Conservation (phyloP, 306 rosid species). For the Cyamopsis tetragonoloba region DNA sequence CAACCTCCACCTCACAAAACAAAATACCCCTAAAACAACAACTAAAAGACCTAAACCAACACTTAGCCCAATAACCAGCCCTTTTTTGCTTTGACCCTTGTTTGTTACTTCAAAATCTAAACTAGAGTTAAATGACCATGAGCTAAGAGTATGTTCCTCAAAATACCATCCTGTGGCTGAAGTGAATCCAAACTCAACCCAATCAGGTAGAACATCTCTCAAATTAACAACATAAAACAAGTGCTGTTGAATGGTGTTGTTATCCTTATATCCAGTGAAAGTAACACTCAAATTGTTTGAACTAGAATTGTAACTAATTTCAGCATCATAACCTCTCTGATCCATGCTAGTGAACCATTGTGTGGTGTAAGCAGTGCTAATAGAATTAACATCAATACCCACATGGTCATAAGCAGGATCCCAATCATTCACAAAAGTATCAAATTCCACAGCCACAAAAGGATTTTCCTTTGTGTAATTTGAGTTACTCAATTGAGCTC, state of each 20-base stretch:
- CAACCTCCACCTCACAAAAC: background rate
- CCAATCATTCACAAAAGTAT: constrained; percentile 18
- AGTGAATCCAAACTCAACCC: constrained; percentile 40
- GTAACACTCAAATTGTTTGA: constrained; percentile 20
- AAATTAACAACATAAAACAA: background rate
- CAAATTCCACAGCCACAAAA: constrained; percentile 54
- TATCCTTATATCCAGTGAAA: constrained; percentile 20
- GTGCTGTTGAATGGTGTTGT: background rate
- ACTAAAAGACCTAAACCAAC: constrained; percentile 17
- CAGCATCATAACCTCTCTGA: constrained; percentile 24
- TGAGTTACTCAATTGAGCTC: background rate
- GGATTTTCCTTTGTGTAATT: background rate
- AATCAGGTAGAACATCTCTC: constrained; percentile 15
- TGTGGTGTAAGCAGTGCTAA: background rate
- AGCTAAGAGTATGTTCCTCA: constrained; percentile 36
- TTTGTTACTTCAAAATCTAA: constrained; percentile 6
- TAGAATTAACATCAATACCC: constrained; percentile 16
- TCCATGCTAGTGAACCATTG: constrained; percentile 25
- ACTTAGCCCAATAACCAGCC: constrained; percentile 16
- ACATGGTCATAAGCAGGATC: constrained; percentile 34
- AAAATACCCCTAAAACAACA: background rate
- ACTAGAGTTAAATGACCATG: constrained; percentile 38
- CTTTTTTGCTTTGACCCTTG: background rate
- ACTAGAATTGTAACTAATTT: background rate
- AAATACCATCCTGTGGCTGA: constrained; percentile 16